phyloP scores from a whole-genome alignment of 805 yeast species.

The Pichia scutulata region DNA sequence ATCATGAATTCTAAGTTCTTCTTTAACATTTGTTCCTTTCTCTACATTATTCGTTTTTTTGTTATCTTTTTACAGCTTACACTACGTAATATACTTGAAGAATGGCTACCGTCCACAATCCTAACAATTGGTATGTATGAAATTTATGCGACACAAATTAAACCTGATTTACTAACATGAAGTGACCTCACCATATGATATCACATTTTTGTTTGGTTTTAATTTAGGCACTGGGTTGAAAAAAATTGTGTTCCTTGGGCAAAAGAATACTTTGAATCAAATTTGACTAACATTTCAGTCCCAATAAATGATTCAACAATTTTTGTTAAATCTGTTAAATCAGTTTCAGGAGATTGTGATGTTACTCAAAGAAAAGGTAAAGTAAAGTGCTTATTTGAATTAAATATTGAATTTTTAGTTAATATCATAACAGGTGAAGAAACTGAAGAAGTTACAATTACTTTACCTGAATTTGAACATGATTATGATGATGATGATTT shows the following conservation, averaged over 20 bases:
- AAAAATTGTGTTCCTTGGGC: slow-evolving; percentile 94
- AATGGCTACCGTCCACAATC: slow-evolving; percentile 86
- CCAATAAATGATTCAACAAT: slow-evolving; percentile 29
- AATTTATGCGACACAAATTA: too few relatives aligned
- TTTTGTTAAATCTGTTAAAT: slow-evolving; percentile 31
- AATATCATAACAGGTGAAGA: slow-evolving; percentile 28
- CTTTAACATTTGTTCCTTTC: background rate
- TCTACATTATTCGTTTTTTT: background rate
- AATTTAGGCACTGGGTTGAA: slow-evolving; percentile 87
- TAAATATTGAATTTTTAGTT: slow-evolving; percentile 44
- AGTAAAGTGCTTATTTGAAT: slow-evolving; percentile 67
- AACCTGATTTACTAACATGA: background rate
- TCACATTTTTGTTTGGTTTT: background rate
- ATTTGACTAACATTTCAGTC: slow-evolving; percentile 42
- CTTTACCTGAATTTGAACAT: slow-evolving; percentile 64
- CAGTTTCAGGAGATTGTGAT: slow-evolving; percentile 67
- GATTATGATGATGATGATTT: slow-evolving; percentile 67
- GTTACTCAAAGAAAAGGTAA: slow-evolving; percentile 81
- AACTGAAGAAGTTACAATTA: slow-evolving; percentile 37
- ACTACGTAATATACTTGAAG: background rate
- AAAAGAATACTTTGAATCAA: slow-evolving; percentile 58
- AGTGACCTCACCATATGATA: background rate
- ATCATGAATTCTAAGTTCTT: background rate
- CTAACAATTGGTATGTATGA: slow-evolving; percentile 66
- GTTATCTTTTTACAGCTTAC: background rate